Conservation (phyloP, 2,329 filamentous ascomycete species). For the Onygenales sp. region DNA sequence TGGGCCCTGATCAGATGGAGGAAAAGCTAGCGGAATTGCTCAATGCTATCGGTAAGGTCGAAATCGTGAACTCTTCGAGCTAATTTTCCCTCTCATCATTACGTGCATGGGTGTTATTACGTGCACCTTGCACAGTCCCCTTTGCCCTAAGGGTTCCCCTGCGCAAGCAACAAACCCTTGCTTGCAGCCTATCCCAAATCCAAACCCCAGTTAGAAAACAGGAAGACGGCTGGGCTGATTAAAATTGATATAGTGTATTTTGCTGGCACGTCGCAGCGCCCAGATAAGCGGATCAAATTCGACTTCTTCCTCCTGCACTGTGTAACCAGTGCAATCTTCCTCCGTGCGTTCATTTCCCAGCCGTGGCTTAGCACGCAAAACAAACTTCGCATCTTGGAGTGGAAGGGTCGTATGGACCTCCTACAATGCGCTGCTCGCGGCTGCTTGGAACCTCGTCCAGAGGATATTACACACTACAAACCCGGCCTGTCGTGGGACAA, state of each 20-base stretch:
- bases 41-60: constrained; percentile 45
- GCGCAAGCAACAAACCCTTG: neutral
- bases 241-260: constrained; percentile 36
- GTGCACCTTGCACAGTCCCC: no score
- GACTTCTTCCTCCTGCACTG: constrained; percentile 82
- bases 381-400: constrained; percentile 66
- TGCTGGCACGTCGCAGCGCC: constrained; percentile 53
- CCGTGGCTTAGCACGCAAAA: constrained; percentile 50
- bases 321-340: constrained; percentile 68
- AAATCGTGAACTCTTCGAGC: neutral
- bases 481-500: constrained; percentile 39
- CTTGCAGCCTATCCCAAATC: no score
- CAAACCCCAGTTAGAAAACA: no score
- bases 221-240: neutral
- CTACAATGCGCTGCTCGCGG: constrained; percentile 62
- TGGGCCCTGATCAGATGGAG: constrained; percentile 48
- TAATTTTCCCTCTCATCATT: no score
- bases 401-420: constrained; percentile 69
- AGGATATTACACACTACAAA: constrained; percentile 52
- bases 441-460: constrained; percentile 49
- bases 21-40: constrained; percentile 59
- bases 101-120: no score
- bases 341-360: constrained; percentile 51
- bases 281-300: constrained; percentile 58
- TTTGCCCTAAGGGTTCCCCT: neutral